A percentile compares a stretch with the other conserved stretches of the same genome.
These are phyloP conservation scores for Hydnum rufescens DNA, from an alignment of 768 basidiomycete species.

Conservation along the genomic window DNA sequence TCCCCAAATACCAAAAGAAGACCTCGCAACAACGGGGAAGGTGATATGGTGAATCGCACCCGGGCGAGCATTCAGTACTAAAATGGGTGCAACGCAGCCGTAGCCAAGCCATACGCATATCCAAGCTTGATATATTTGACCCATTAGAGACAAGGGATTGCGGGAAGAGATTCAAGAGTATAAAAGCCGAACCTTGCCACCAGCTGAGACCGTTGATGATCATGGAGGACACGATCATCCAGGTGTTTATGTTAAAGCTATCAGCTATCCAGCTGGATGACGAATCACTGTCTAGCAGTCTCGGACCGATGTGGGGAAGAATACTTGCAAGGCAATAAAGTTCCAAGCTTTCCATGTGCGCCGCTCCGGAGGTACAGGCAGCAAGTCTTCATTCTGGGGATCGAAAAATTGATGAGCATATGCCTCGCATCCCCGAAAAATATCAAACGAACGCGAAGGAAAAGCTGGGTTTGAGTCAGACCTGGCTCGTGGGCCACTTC, in stretches of 20 bases:
- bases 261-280: constrained; percentile 52
- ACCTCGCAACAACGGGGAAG: background rate
- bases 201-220: too few species aligned
- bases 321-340: constrained; percentile 41
- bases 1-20: constrained; percentile 64
- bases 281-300: background rate
- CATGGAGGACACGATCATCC: constrained; percentile 62
- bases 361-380: constrained; percentile 43
- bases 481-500: constrained; percentile 37
- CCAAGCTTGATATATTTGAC: constrained; percentile 73
- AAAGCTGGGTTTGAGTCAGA: constrained; percentile 33
- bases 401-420: constrained; percentile 8
- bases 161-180: too few species aligned
- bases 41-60: constrained; percentile 62
- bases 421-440: constrained; percentile 3
- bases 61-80: constrained; percentile 57
- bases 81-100: constrained; percentile 39
- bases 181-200: too few species aligned
- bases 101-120: constrained; percentile 40
- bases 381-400: constrained; percentile 44
- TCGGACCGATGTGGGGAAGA: background rate
- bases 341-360: constrained; percentile 47
- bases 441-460: constrained; percentile 30
- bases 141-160: constrained; percentile 51
- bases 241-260: constrained; percentile 60